Base-by-base conservation (phyloP, 1,139 yeast genomes). In the Kodamaea fungicola region DNA sequence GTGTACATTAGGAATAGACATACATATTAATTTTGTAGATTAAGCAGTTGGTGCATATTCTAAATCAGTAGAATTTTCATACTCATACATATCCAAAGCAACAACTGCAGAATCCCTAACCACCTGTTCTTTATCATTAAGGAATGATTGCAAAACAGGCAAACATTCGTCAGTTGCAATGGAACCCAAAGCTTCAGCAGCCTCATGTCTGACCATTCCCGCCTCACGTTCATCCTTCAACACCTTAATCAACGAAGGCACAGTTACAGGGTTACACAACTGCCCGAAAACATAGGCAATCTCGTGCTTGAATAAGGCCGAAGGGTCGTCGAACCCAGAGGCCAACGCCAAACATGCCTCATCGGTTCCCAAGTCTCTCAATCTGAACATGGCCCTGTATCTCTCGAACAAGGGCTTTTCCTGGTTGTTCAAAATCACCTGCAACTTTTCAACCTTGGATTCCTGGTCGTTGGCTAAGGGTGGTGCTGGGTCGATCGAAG, bases 141-240 rank as follows among this genome's bases (percentile, higher is more conserved):
- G 75, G 62, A 85, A 86, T 31, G 80, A 71, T 58, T 85, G 76
- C 55, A 94, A 76, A 28, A 92, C 83, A 12, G 97, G 97, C 49
- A 90, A 74, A 35, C 92, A 95, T 42, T 90, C 97, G 52, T 87
- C 96, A n/a, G 97, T 87, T 21, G 96, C 97, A 59, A 94, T 92
- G 22, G 96, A 78, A 19, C 98, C 98, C 51, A 94, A 74, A 22
- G 98, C 98, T 66, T 94, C 99, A 23, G 98, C 98, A 40, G 98
- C 98, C 66, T 94, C 99, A 59, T 94, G 99, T 67, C 99, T 83
- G 26, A 94, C 98, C 98, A 94, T 94, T 43, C 95, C 95, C 32
- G 95, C 97, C 67, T 94, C 96, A 12, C 64, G 57, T 41, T 74
- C 78, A 59, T 87, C 80, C 50, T 80, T 78, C 52, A 94, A 75